Base-by-base conservation (phyloP, 768 basidiomycete species). In the Auriculariales sp. region DNA sequence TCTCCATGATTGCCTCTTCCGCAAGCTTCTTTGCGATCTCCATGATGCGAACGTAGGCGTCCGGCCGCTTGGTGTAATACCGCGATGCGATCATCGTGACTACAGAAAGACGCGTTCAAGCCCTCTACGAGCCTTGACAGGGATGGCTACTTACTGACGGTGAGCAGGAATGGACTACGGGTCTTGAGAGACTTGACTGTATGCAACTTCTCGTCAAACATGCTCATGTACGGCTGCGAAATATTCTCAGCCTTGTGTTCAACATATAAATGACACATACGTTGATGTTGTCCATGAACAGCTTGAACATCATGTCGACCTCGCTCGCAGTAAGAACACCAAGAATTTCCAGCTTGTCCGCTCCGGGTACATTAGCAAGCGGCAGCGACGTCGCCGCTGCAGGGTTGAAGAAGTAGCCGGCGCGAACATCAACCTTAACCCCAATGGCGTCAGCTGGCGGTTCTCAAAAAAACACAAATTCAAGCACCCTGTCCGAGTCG, bases 51-150 rank as follows among this genome's bases (percentile, higher is more conserved):
- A 62, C 58, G 60, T 80, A 77, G 22, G 85, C 63, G 19, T 71
- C 71, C 0, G 77, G 75, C 48, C 75, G 70, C 36, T 67, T 65
- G 2, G 66, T 63, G 58, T 83, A 79, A 61, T 78, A 81, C 31
- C 82, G 70, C 34, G 83, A 77, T 0, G 84, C 74, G n/a, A 82
- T 72, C 3, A 81, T 77, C 59, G 81, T 83, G 29, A 88, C 79
- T 44, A 19, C 39, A n/a, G n/a, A n/a, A n/a, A n/a, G n/a, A n/a
- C n/a, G n/a, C n/a, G n/a, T n/a, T n/a, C n/a, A n/a, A n/a, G n/a
- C n/a, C n/a, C n/a, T n/a, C n/a, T n/a, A n/a, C n/a, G n/a, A n/a
- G n/a, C n/a, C n/a, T n/a, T n/a, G n/a, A n/a, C n/a, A n/a, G n/a
- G n/a, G n/a, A n/a, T n/a, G n/a, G n/a, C n/a, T 44, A 44, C 6